Evolutionary conservation across 1,284 basidiomycete species (phyloP), one percentile per base, ranked within the genome.

Genomic region (Thelephora terrestris): DNA sequence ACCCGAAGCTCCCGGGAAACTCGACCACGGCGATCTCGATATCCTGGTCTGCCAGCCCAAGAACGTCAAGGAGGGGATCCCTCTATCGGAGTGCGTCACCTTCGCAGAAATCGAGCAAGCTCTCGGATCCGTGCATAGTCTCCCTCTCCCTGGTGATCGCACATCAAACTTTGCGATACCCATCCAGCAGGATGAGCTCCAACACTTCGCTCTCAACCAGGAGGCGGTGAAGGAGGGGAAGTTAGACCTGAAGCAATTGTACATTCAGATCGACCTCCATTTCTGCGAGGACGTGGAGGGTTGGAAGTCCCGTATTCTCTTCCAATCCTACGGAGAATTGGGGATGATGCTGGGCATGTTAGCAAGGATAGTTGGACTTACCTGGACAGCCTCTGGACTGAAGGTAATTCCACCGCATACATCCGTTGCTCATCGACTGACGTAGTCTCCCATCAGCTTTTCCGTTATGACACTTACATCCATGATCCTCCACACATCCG

Each of bases 11-110:
- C 83, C 83, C 7, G 77, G 73, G 52, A 85, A 85, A 57, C 44
- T 47, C 1, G 76, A 78, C 58, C 66, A 81, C 51, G 83, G 83
- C 1, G 83, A 85, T 57, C 57, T 86, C 34, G 83, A 85, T 58
- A 74, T 83, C 47, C 58, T 81, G 18, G 81, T 81, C 5, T 66
- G 69, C 35, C 53, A 59, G 25, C 75, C 79, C 7, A 54, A 45
- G 10, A 47, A 50, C 0, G 55, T 51, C 12, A 32, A 32, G 29
- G 9, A 32, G 12, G 29, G 9, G 7, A 14, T 32, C 12, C 29
- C 29, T 32, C 29, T 32, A 10, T 21, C 21, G n/a, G 39, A 42
- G 18, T 21, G 21, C 9, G 59, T 71, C 14, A 63, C 70, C 1
- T 69, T 71, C 43, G 66, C 67, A 27, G 51, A 64, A 20, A 66